A percentile compares a stretch with the other conserved stretches of the same genome.
Conservation (phyloP, 1,139 yeast species). For the Taphrina populina region DNA sequence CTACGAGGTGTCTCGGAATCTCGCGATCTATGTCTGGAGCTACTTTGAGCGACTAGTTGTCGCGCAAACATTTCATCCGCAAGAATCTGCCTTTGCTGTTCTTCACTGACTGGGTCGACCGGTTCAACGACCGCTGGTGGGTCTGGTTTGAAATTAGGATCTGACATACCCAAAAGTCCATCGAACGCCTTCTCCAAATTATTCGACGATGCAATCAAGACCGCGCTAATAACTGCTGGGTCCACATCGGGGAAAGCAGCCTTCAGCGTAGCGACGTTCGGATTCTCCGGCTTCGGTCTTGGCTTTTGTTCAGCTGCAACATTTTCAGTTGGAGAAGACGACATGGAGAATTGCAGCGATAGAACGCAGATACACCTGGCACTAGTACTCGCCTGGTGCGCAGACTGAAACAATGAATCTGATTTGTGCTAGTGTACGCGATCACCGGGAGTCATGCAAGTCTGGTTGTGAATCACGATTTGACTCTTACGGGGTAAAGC, state of each 20-base stretch:
- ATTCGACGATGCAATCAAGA: slow-evolving; percentile 81
- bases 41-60: slow-evolving; percentile 70
- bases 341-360: no score
- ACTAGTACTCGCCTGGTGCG: no score
- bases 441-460: no score
- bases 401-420: no score
- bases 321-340: no score
- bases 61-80: slow-evolving; percentile 86
- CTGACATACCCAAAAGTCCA: slow-evolving; percentile 76
- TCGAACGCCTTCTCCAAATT: slow-evolving; percentile 81
- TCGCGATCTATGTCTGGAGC: slow-evolving; percentile 41
- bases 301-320: neutral
- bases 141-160: slow-evolving; percentile 69
- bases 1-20: slow-evolving; percentile 43
- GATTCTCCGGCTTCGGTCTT: slow-evolving; percentile 21
- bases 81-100: slow-evolving; percentile 51
- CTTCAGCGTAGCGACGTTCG: slow-evolving; percentile 41
- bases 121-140: slow-evolving; percentile 48
- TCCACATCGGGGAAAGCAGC: slow-evolving; percentile 83
- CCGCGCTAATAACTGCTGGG: slow-evolving; percentile 68
- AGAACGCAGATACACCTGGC: no score
- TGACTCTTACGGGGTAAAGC: no score
- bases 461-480: no score
- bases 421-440: no score
- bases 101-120: slow-evolving; percentile 42